phyloP scores from a whole-genome alignment of 148 eudicot genomes.

The Suaeda aralocaspica region DNA sequence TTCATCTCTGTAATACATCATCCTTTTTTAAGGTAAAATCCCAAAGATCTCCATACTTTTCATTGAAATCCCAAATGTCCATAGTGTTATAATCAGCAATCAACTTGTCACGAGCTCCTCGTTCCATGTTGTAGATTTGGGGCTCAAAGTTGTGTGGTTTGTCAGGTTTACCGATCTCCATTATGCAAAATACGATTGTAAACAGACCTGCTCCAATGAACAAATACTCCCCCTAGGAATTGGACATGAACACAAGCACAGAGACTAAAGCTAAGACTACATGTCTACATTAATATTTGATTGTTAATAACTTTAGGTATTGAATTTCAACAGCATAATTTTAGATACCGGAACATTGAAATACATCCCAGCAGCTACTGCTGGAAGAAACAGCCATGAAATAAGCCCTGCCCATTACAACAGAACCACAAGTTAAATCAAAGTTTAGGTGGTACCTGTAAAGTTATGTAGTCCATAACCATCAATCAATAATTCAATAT shows the following conservation, averaged over 20 bases:
- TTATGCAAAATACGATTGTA: constrained; percentile 55
- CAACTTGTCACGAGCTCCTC: constrained; percentile 80
- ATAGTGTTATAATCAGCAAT: constrained; percentile 88
- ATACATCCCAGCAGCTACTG: constrained; percentile 79
- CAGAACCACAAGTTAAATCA: not conserved
- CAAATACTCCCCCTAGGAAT: constrained; percentile 73
- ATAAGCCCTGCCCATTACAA: constrained; percentile 48
- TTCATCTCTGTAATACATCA: constrained; percentile 59
- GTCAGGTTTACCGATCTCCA: constrained; percentile 89
- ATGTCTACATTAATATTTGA: not conserved
- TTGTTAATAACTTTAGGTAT: not conserved
- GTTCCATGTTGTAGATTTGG: constrained; percentile 89
- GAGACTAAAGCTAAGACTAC: not conserved
- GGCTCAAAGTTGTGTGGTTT: constrained; percentile 90
- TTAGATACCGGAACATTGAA: constrained; percentile 66
- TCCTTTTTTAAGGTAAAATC: constrained; percentile 76
- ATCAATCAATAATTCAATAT: no score
- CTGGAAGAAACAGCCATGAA: constrained; percentile 86
- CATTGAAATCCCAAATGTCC: constrained; percentile 95
- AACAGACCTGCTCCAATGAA: constrained; percentile 90
- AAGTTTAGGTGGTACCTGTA: not conserved
- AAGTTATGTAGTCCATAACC: no score
- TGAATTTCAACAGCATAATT: not conserved
- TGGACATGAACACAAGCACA: constrained; percentile 1
- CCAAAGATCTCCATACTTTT: constrained; percentile 95